A percentile compares a stretch with the other conserved stretches of the same genome.
Evolutionary conservation across 306 rosid species (phyloP).

Genomic region (Rosa persica): DNA sequence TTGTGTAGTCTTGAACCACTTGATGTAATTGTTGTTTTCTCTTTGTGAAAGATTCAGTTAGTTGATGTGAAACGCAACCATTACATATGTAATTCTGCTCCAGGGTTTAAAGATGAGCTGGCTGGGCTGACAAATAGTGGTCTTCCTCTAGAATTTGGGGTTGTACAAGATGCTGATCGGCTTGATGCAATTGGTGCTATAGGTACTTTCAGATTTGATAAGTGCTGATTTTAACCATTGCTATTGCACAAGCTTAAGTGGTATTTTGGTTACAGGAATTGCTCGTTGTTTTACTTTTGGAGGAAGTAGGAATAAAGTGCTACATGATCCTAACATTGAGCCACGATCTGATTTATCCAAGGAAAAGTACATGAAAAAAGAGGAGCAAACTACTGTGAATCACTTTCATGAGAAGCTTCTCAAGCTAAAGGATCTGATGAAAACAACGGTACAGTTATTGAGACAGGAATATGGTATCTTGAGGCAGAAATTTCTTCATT

Average conservation of each 20-base stretch:
- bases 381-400: constrained; percentile 77
- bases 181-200: constrained; percentile 97
- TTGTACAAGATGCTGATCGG: constrained; percentile 95
- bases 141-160: constrained; percentile 65
- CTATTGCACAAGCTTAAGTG: not conserved
- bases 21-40: no score
- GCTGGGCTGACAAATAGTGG: constrained; percentile 46
- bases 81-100: constrained; percentile 8
- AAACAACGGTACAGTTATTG: constrained; percentile 60
- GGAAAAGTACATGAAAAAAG: constrained; percentile 69
- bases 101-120: constrained; percentile 91
- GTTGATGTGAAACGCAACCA: not conserved
- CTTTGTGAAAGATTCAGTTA: not conserved
- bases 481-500: not conserved
- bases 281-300: constrained; percentile 97
- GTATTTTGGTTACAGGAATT: constrained; percentile 51
- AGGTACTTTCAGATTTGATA: constrained; percentile 47
- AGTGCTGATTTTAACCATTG: not conserved
- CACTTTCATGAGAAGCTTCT: constrained; percentile 95
- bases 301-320: constrained; percentile 66
- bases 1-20: no score
- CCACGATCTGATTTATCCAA: constrained; percentile 65
- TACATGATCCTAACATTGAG: constrained; percentile 67
- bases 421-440: constrained; percentile 88
- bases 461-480: not conserved